Base-by-base conservation (phyloP, 257 asterid genomes). In the Verbena officinalis region DNA sequence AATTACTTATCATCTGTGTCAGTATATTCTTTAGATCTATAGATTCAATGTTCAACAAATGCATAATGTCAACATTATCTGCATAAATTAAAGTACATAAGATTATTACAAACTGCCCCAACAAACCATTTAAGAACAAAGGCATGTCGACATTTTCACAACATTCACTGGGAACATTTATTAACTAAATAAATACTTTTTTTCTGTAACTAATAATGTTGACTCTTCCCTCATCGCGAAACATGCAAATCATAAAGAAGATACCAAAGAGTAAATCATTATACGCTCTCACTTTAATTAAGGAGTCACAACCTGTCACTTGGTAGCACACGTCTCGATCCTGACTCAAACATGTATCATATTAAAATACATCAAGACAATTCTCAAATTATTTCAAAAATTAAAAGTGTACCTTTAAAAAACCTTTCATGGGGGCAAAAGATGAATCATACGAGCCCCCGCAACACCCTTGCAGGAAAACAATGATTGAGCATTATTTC, bases 161-260 rank as follows among this genome's bases (percentile, higher is more conserved):
- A 9, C 73, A 67, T 68, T 51, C 68, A 5, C 38, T 24, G 36
- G 36, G 42, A 49, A 61, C 63, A 59, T 62, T 45, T 38, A 65
- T 56, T 38, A 67, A 57, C 38, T 52, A 27, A 73, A 74, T 39
- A 44, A 7, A 58, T 31, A 51, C 51, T 42, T 67, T 7, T 53
- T 59, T 23, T 4, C 15, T 51, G 33, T 23, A 74, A 64, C 71
- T 55, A 38, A 55, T 48, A 55, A 44, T 61, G 76, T 73, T 69
- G 74, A 74, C 78, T 68, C 65, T 64, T 24, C 62, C 55, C 59
- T 17, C 11, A 22, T 65, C 70, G 65, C 36, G 55, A 68, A 70
- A 73, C 80, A 64, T 64, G 78, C 72, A 36, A 67, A 48, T 52
- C 82, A 73, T 70, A 73, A 76, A 51, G 61, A 70, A 42, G 65